A percentile compares a stretch with the other conserved stretches of the same genome.
These are phyloP conservation scores for Alectoria sarmentosa DNA, from an alignment of 495 filamentous ascomycete species.

Conservation along the genomic window DNA sequence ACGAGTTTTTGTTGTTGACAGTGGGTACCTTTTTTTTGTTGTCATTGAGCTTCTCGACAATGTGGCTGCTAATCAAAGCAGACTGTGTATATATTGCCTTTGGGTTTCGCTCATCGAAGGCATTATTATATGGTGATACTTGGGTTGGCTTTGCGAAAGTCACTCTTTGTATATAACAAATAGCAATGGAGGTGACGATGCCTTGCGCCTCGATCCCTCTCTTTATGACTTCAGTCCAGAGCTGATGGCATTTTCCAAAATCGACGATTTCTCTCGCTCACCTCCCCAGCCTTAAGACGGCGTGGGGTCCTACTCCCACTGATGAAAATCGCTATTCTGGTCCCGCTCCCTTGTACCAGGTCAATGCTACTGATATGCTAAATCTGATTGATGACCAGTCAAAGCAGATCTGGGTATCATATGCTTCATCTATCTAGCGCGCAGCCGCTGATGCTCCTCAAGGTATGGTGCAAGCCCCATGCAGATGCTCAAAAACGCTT, in stretches of 20 bases:
- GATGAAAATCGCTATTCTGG: not conserved
- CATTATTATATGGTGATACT: not conserved
- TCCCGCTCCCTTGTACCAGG: not conserved
- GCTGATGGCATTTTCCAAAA: not conserved
- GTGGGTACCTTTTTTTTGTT: not conserved
- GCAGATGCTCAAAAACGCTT: not conserved
- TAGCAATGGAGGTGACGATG: not conserved
- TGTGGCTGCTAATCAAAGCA: not conserved
- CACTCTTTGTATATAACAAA: not conserved
- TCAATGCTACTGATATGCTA: not conserved
- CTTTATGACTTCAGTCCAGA: not conserved
- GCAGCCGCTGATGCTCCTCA: not conserved
- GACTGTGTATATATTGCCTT: not conserved
- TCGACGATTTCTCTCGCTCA: not conserved
- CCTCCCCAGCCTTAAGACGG: not conserved
- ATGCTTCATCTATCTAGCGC: not conserved
- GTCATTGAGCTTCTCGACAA: not conserved
- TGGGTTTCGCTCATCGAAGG: not conserved
- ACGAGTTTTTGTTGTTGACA: not conserved
- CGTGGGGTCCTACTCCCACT: not conserved
- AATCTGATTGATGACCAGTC: not conserved
- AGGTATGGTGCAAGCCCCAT: not conserved
- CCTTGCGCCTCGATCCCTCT: not conserved
- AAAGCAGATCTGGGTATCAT: not conserved
- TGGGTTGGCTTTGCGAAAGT: not conserved